phyloP scores from a whole-genome alignment of 2,329 filamentous ascomycete species.

The Venturiaceae sp. region DNA sequence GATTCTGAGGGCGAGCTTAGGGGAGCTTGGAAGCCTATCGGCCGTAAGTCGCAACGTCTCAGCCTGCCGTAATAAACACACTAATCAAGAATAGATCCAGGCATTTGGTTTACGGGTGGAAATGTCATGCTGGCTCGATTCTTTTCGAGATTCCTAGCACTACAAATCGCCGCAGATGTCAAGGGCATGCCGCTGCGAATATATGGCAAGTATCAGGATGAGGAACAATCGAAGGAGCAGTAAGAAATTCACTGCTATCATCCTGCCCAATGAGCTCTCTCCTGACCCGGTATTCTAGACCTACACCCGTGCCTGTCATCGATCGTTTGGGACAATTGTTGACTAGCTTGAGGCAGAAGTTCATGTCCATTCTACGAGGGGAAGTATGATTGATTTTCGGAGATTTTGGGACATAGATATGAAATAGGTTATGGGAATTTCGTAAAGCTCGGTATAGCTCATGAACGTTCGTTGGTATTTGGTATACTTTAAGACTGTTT shows the following conservation, averaged over 20 bases:
- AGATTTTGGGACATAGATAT: no score
- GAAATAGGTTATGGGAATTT: no score
- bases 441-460: no score
- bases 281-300: neutral
- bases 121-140: constrained; percentile 37
- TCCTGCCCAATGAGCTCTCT: neutral
- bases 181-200: constrained; percentile 15
- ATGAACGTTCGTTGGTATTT: no score
- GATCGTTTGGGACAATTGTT: neutral
- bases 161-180: constrained; percentile 35
- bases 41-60: constrained; percentile 20
- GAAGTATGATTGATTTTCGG: neutral
- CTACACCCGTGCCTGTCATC: neutral
- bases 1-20: constrained; percentile 38
- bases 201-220: constrained; percentile 6
- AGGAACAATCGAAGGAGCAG: neutral
- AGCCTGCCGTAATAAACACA: neutral
- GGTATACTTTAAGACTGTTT: no score
- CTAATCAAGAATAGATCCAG: constrained; percentile 21
- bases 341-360: neutral
- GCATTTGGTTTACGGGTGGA: constrained; percentile 36
- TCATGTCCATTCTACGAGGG: neutral
- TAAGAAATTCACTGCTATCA: neutral
- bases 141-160: constrained; percentile 32
- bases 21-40: constrained; percentile 29